Evolutionary conservation across 306 rosid genomes (phyloP), one percentile per base, ranked within the genome.

Genomic region (Ormosia semicastrata): DNA sequence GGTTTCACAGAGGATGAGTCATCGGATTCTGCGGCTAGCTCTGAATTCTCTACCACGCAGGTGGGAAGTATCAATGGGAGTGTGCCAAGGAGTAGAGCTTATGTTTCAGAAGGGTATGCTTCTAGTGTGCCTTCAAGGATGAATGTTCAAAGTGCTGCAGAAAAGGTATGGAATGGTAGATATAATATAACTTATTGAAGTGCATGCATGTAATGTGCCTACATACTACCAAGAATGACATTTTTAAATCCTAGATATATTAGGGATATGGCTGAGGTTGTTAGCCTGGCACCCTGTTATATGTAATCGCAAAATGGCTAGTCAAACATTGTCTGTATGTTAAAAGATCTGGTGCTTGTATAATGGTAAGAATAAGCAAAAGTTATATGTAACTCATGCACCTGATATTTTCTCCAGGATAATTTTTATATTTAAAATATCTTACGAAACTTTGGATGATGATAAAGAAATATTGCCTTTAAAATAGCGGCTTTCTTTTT

Each of bases 1-100:
- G 91, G 89, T 73, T 93, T 81, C 70, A 88, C 92, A 0, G 99
- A 96, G 82, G 97, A 92, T 41, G 98, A 94, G 56, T 92, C 94
- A 5, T 89, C 97, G 0, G 99, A 93, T 87, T 93, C 99, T 5
- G 98, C 94, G 0, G 96, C 85, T 0, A 92, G 98, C 88, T 96
- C 98, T 0, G 99, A 96, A 76, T 91, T 91, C 77, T 96, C 98
- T 34, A 87, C 92, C 15, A 92, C 98, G 3, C 99, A 89, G 66
- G 94, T 84, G 9, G 94, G 92, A 84, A 90, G 97, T 83, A 84
- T 93, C 75, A 93, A 93, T 81, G 95, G 94, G n/a, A 65, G 84
- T 49, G 74, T 87, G 78, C 83, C 88, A 10, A 86, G 77, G 75
- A 69, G 73, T 77, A 86, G 92, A 76, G 65, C 91, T 84, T 84